Base-by-base conservation (phyloP, 2,329 filamentous ascomycete species). In the Onygenales sp. region DNA sequence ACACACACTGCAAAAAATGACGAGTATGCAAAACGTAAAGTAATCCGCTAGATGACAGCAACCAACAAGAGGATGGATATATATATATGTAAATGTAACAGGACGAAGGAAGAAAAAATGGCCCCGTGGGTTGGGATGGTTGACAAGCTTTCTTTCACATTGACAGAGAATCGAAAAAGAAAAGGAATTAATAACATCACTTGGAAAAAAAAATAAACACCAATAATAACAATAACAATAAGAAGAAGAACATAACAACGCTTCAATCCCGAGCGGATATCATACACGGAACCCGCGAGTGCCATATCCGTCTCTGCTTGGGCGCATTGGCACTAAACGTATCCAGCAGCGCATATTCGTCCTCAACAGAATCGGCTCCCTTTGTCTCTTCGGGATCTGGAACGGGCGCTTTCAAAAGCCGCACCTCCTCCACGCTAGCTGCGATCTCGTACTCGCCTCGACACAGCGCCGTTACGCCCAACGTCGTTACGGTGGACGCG, bases 391-490 rank as follows among this genome's bases (percentile, higher is more conserved):
- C 51, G 5, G 60, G 54, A 35, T 41, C 43, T 2, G 11, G 57
- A 13, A 51, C 42, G 10, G 54, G 49, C 27, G 60, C 51, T 35
- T 63, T 67, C 47, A 73, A 60, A 7, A 87, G 64, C 56, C 78
- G 77, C 2, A 87, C 82, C 73, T 96, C 91, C 70, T 96, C 91
- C 0, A 95, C 82, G 10, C 81, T 85, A 5, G 85, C 89, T 27
- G 81, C 82, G 21, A 95, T 77, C 68, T 95, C 90, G 66, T 92
- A 95, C 59, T 88, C 83, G 13, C 91, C 91, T 44, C 83, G 79
- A 59, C 86, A 90, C 36, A 95, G 78, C 35, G 85, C 80, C 43
- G 87, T 87, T 43, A 91, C 77, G 4, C 87, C 87, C 3, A 94
- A 70, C 1, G 78, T 75, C 21, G 87, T 75, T 56, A 84, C 79